These are phyloP conservation scores for Cryphonectria radicalis DNA, from an alignment of 2,329 filamentous ascomycete genomes.

Conservation along the genomic window DNA sequence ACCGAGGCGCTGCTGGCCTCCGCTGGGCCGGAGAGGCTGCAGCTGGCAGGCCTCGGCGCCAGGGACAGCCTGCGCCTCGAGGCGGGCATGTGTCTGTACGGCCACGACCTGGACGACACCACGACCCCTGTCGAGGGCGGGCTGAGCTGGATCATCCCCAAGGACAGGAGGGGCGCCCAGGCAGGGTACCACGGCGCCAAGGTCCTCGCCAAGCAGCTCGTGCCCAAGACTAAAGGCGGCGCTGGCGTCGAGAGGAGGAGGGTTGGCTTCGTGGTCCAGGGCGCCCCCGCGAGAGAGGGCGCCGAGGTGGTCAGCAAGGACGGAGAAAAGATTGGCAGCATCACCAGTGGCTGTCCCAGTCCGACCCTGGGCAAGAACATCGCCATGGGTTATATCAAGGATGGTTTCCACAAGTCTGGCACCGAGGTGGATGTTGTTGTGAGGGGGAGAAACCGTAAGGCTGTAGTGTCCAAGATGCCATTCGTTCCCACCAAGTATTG, in stretches of 20 bases:
- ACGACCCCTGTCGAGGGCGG: slow-evolving; percentile 63
- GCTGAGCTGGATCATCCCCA: slow-evolving; percentile 80
- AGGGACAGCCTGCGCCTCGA: slow-evolving; percentile 92
- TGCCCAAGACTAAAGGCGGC: slow-evolving; percentile 72
- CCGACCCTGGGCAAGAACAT: slow-evolving; percentile 89
- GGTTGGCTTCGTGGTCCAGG: slow-evolving; percentile 81
- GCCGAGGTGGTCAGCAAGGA: slow-evolving; percentile 72
- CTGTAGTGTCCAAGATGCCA: slow-evolving; percentile 83
- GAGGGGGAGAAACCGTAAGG: slow-evolving; percentile 75
- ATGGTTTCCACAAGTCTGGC: slow-evolving; percentile 80
- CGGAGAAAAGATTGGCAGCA: slow-evolving; percentile 71
- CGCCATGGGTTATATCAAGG: slow-evolving; percentile 90
- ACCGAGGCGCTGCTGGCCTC: slow-evolving; percentile 71
- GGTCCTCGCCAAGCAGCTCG: slow-evolving; percentile 76
- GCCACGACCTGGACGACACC: slow-evolving; percentile 90
- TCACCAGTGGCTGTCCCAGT: slow-evolving; percentile 90
- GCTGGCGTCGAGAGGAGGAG: slow-evolving; percentile 71
- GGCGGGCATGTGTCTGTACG: slow-evolving; percentile 99
- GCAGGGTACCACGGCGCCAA: slow-evolving; percentile 87
- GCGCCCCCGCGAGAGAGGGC: slow-evolving; percentile 88
- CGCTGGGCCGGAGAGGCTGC: slow-evolving; percentile 65
- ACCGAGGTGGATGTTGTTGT: slow-evolving; percentile 81
- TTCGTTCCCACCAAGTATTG: slow-evolving; percentile 83
- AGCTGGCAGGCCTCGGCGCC: slow-evolving; percentile 86
- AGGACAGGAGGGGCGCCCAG: slow-evolving; percentile 66